A percentile compares a stretch with the other conserved stretches of the same genome.
phyloP scores from a whole-genome alignment of 306 rosid genomes.

The Senna tora region DNA sequence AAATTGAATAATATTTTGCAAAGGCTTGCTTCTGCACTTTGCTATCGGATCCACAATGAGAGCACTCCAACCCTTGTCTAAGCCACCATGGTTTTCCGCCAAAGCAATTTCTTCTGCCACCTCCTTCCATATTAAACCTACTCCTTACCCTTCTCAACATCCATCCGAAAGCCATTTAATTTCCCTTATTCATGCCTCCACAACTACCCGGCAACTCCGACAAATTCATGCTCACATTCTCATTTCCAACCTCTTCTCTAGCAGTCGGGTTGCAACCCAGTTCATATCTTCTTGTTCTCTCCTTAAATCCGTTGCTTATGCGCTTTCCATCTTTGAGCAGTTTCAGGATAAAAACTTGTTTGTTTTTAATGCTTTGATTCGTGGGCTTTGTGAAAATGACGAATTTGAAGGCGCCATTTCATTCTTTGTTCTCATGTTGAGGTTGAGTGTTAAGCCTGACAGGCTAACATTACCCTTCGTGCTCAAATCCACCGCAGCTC shows the following conservation, averaged over 20 bases:
- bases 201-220: not conserved
- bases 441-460: constrained; percentile 7
- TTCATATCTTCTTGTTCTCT: constrained; percentile 22
- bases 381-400: constrained; percentile 4
- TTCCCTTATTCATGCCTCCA: constrained; percentile 10
- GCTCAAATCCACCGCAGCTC: not conserved
- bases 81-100: not conserved
- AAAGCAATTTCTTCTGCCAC: not conserved
- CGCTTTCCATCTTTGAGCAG: not conserved
- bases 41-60: not conserved
- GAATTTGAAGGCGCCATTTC: not conserved
- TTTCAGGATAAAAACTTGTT: constrained; percentile 6
- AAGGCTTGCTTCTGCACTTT: too few relatives aligned
- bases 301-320: constrained; percentile 7
- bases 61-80: not conserved
- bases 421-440: constrained; percentile 8
- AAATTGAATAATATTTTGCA: not conserved
- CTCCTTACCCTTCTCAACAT: not conserved
- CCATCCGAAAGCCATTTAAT: not conserved
- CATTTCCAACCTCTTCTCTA: not conserved
- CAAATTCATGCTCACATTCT: constrained; percentile 1
- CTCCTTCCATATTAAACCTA: not conserved
- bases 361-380: constrained; percentile 18
- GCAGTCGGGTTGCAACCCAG: not conserved
- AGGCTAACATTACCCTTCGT: constrained; percentile 15